Evolutionary conservation across 2,329 filamentous ascomycete genomes (phyloP), one percentile per base, ranked within the genome.

Genomic region (Sporothrix humicola): DNA sequence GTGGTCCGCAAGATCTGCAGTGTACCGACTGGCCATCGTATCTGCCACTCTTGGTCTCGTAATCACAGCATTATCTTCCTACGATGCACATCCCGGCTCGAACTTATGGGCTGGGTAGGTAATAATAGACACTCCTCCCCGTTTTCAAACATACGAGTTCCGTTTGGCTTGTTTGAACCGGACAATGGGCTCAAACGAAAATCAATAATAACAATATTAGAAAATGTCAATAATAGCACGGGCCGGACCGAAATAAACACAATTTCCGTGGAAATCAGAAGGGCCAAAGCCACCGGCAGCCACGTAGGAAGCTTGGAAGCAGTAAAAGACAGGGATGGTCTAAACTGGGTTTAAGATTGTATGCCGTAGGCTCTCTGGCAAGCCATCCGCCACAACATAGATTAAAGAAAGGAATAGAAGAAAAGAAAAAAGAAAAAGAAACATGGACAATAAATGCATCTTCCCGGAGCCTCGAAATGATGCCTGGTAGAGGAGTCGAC

Each of bases 191-290:
- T 20, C 42, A 48, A 31, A n/a, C 23, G 31, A 15, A 15, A 2
- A 10, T 23, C 46, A 37, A 66, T 66, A 68, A 68, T n/a, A 37
- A 66, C 48, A 68, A 68, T n/a, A 52, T 15, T 9, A 52, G 3
- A 15, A 9, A 66, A 17, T 10, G n/a, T 26, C 65, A 37, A 52
- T 37, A 68, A 66, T 52, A 68, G 13, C 26, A 68, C 65, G 65
- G 65, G 46, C 65, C 65, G 65, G 46, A n/a, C 65, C 65, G 65
- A 68, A 50, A 52, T 31, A 31, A 37, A 52, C 9, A 37, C 46
- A 50, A 68, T 66, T 26, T 26, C 20, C 56, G 13, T 37, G 37
- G 7, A 23, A 63, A 20, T 44, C 15, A 52, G 23, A 7, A 20
- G 20, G 7, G 31, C 31, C 31, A 56, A 48, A 48, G n/a, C 42